These are phyloP conservation scores for Lathyrus tuberosus DNA, from an alignment of 306 rosid genomes.

Conservation along the genomic window DNA sequence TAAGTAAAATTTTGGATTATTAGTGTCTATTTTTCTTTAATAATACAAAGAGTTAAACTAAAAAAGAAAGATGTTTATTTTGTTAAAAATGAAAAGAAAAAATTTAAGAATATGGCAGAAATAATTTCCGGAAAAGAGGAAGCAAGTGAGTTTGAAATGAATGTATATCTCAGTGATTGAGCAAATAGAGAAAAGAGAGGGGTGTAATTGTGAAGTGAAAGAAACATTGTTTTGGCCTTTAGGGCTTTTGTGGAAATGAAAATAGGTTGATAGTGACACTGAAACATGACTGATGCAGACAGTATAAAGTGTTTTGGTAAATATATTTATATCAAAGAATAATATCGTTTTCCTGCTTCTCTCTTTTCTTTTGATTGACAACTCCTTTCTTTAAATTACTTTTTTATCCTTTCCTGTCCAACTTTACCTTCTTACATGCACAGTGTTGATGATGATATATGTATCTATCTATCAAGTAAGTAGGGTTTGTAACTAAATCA, in stretches of 20 bases:
- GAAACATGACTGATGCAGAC: constrained; percentile 62
- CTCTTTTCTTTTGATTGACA: constrained; percentile 67
- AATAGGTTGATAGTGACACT: constrained; percentile 62
- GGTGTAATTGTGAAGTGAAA: constrained; percentile 33
- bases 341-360: constrained; percentile 70
- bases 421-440: constrained; percentile 29
- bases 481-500: too few species aligned
- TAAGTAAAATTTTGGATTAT: too few species aligned
- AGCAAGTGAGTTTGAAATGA: constrained; percentile 39
- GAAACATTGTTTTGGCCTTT: constrained; percentile 40
- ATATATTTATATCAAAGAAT: constrained; percentile 46
- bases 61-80: background rate
- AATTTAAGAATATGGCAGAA: constrained; percentile 38
- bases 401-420: constrained; percentile 51
- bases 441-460: too few species aligned
- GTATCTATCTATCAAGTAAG: too few species aligned
- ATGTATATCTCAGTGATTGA: background rate
- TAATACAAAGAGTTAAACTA: too few species aligned
- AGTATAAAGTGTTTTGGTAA: constrained; percentile 50
- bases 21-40: too few species aligned
- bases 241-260: constrained; percentile 64
- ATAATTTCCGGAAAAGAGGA: constrained; percentile 39
- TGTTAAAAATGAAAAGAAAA: constrained; percentile 9
- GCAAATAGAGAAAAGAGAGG: constrained; percentile 35
- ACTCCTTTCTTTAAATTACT: constrained; percentile 49